A percentile compares a stretch with the other conserved stretches of the same genome.
These are phyloP conservation scores for Vaucheria bursata DNA, from an alignment of 352 stramenopile genomes.

Conservation along the genomic window DNA sequence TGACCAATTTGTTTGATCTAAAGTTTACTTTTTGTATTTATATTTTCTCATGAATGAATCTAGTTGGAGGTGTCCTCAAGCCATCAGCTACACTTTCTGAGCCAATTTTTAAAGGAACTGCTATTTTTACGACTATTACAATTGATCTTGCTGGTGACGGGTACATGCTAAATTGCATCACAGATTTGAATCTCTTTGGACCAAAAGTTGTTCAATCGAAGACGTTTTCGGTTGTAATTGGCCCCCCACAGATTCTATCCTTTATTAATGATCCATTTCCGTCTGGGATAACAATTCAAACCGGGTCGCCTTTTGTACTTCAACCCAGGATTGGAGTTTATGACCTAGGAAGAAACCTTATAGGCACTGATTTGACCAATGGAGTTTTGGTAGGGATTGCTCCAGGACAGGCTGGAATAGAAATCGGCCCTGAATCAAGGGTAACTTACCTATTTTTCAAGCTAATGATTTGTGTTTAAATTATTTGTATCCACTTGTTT, in stretches of 20 bases:
- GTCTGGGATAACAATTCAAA: too few relatives aligned
- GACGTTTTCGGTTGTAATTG: conserved; percentile 25
- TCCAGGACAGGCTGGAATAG: neutral
- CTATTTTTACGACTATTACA: conserved; percentile 16
- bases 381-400: conserved; percentile 7
- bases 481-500: neutral
- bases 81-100: neutral
- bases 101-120: conserved; percentile 5
- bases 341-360: conserved; percentile 35
- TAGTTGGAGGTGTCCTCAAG: neutral
- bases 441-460: neutral
- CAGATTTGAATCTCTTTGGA: conserved; percentile 4
- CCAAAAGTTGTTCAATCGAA: conserved; percentile 18
- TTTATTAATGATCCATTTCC: conserved; percentile 19
- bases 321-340: conserved; percentile 38
- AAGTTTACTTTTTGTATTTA: too few relatives aligned
- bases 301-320: conserved; percentile 18
- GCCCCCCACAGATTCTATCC: conserved; percentile 15
- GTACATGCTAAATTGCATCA: conserved; percentile 25
- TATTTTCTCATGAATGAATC: too few relatives aligned
- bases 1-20: too few relatives aligned
- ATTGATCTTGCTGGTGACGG: conserved; percentile 25
- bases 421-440: neutral
- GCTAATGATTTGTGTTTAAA: neutral
- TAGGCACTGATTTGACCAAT: conserved; percentile 16